phyloP scores from a whole-genome alignment of 306 rosid genomes.

The Quercus cerris region DNA sequence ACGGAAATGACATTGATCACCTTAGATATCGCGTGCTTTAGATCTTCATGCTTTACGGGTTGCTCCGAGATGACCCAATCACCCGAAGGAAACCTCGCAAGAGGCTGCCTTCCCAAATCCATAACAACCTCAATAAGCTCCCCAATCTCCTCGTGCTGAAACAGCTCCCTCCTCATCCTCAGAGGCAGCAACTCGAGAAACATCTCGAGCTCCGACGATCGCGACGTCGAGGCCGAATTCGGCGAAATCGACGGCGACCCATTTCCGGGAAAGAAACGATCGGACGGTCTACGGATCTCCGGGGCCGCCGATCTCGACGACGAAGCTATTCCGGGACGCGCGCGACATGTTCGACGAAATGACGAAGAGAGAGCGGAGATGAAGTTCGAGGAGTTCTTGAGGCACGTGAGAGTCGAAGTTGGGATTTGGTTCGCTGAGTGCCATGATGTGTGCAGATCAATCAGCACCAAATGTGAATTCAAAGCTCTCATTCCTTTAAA shows the following conservation, averaged over 20 bases:
- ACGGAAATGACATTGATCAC: constrained; percentile 26
- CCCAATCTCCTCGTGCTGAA: constrained; percentile 58
- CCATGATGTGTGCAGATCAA: constrained; percentile 69
- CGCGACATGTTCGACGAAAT: constrained; percentile 49
- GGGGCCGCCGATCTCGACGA: constrained; percentile 46
- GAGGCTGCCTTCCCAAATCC: constrained; percentile 92
- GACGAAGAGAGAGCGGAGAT: constrained; percentile 45
- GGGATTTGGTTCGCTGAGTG: constrained; percentile 50
- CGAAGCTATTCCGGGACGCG: constrained; percentile 29
- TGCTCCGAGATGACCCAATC: constrained; percentile 83
- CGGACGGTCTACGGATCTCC: constrained; percentile 75
- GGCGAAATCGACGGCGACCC: constrained; percentile 28
- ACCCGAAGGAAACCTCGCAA: constrained; percentile 90
- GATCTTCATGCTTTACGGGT: constrained; percentile 57
- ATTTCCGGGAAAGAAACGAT: constrained; percentile 54
- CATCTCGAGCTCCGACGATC: constrained; percentile 54
- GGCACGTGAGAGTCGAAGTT: constrained; percentile 39
- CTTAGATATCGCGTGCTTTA: constrained; percentile 81
- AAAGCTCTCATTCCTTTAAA: constrained; percentile 46
- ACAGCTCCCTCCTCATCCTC: constrained; percentile 61
- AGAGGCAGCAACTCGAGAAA: constrained; percentile 70
- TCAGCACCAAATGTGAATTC: constrained; percentile 60
- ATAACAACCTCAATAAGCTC: constrained; percentile 81
- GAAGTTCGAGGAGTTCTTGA: constrained; percentile 41
- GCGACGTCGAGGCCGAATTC: constrained; percentile 38